Base-by-base conservation (phyloP, 176 grass and related monocot species). In the Aegilops tauschii region DNA sequence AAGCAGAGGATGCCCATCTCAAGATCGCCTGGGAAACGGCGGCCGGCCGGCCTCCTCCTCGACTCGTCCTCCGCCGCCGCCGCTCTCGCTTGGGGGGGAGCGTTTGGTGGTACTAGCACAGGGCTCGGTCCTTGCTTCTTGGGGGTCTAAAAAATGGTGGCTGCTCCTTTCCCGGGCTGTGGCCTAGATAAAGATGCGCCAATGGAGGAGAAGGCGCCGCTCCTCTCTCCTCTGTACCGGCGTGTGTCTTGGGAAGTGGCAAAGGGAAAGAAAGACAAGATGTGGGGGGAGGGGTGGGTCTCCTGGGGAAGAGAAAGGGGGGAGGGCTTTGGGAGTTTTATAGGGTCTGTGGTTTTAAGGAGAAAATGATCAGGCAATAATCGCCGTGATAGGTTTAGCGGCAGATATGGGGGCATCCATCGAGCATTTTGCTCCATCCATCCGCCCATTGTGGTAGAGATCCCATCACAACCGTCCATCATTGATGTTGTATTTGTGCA, bases 1-100 rank as follows among this genome's bases (percentile, higher is more conserved):
- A 88, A 65, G 82, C 78, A 72, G 44, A 88, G 6, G 78, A 91
- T 63, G 0, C 90, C 90, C 90, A 91, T 91, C 72, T 85, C 82
- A 9, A 66, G 78, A 82, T 78, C 54, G 72, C 68, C n/a, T 44
- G 52, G 40, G 40, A 67, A 82, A 59, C 54, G 54, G 18, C 54
- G 54, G 18, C 54, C 81, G 9, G 36, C 29, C 2, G 9, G 29
- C 29, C 2, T 23, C 44, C 29, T 45, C n/a, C 17, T 12, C 5
- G 28, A 14, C 79, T 11, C 79, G 23, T 8, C 44, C 76, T 36
- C 50, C 21, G 5, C 25, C 47, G 5, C 25, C 47, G 42, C 73
- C 73, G 27, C 85, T 44, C 45, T 82, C 75, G 21, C 35, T 28
- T 69, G 21, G 39, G 39, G 44, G 32, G 45, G 11, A 37, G 11